Evolutionary conservation across 176 grass and related monocot species (phyloP).

Genomic region (Melocanna baccifera): DNA sequence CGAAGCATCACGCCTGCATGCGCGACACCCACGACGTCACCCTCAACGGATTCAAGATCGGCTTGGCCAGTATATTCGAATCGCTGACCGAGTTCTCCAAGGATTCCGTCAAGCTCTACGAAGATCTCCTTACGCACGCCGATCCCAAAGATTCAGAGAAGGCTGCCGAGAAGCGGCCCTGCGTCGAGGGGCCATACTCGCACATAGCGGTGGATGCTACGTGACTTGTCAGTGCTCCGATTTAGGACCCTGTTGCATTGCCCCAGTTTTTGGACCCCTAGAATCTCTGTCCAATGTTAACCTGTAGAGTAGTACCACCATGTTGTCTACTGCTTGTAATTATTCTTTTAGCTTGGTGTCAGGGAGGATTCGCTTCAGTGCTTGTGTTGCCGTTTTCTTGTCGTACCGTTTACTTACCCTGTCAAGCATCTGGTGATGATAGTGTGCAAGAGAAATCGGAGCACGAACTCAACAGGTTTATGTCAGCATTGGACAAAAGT

Average conservation of each 20-base stretch:
- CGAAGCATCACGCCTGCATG: conserved; percentile 68
- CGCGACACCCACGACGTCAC: conserved; percentile 73
- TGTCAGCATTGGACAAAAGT: not conserved
- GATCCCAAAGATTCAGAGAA: conserved; percentile 35
- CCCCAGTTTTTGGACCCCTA: conserved; percentile 68
- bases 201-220: conserved; percentile 24
- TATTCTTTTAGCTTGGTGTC: conserved; percentile 57
- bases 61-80: conserved; percentile 75
- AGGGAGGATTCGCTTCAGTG: conserved; percentile 31
- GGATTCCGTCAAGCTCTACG: conserved; percentile 60
- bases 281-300: conserved; percentile 44
- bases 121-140: conserved; percentile 46
- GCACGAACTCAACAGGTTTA: not conserved
- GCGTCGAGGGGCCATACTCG: conserved; percentile 26
- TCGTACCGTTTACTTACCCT: not conserved
- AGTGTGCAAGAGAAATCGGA: not conserved
- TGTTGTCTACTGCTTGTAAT: conserved; percentile 66
- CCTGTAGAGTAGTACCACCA: conserved; percentile 23
- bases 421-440: not conserved
- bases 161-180: conserved; percentile 31
- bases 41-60: conserved; percentile 94
- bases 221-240: conserved; percentile 12
- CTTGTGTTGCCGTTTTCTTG: conserved; percentile 21
- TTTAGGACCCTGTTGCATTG: conserved; percentile 41
- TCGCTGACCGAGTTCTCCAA: conserved; percentile 71